Evolutionary conservation across 306 rosid species (phyloP).

Genomic region (Delonix regia): DNA sequence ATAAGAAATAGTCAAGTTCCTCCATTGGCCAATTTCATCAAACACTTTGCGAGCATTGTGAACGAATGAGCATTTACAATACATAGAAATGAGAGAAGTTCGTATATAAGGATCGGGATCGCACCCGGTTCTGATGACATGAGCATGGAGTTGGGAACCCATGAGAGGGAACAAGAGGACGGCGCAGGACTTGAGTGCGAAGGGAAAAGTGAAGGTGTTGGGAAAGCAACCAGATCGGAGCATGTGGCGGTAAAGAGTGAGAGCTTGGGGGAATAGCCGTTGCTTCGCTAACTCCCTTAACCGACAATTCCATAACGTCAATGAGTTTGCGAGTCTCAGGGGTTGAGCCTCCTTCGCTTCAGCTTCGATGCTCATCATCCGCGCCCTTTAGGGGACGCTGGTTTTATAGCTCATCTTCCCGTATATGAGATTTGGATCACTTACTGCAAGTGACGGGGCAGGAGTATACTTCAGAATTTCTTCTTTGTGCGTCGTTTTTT

Average conservation of each 20-base stretch:
- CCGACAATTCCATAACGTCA: conserved; percentile 67
- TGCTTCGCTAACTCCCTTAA: conserved; percentile 71
- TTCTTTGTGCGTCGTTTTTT: too few relatives aligned
- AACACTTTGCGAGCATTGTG: conserved; percentile 70
- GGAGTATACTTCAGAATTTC: too few relatives aligned
- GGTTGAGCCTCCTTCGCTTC: neutral
- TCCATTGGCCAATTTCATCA: conserved; percentile 53
- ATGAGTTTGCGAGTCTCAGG: conserved; percentile 8
- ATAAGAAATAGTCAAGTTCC: conserved; percentile 56
- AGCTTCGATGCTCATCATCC: neutral
- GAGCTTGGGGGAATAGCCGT: conserved; percentile 60
- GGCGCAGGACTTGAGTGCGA: conserved; percentile 84
- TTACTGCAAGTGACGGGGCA: too few relatives aligned
- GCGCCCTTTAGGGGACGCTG: neutral
- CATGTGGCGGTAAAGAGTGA: conserved; percentile 68
- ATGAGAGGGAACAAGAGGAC: conserved; percentile 59
- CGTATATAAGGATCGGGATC: conserved; percentile 74
- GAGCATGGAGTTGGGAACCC: conserved; percentile 70
- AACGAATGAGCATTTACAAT: conserved; percentile 44
- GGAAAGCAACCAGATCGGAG: conserved; percentile 74
- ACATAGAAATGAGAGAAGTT: conserved; percentile 72
- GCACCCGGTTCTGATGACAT: conserved; percentile 72
- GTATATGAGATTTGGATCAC: too few relatives aligned
- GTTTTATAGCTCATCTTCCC: too few relatives aligned
- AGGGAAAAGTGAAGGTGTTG: conserved; percentile 80